Conservation (phyloP, 805 yeast species). For the Wickerhamomyces subpelliculosus region DNA sequence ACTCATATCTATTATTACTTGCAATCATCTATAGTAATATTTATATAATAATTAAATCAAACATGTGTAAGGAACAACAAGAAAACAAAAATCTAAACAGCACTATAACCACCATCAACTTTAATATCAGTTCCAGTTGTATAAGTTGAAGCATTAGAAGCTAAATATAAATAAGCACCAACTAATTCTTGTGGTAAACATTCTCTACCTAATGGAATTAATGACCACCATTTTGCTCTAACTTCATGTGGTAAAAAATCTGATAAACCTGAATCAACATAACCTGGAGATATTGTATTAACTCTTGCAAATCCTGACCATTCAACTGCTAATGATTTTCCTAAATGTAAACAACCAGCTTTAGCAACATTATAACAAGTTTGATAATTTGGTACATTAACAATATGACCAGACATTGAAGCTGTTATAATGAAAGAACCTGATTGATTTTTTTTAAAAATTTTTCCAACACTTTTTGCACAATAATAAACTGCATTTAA, state of each 20-base stretch:
- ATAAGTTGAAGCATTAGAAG: slow-evolving; percentile 73
- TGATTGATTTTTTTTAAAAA: slow-evolving; percentile 61
- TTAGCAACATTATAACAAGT: slow-evolving; percentile 78
- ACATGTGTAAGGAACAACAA: background rate
- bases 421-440: slow-evolving; percentile 80
- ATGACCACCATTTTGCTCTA: slow-evolving; percentile 40
- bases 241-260: slow-evolving; percentile 38
- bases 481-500: slow-evolving; percentile 77
- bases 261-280: slow-evolving; percentile 66
- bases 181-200: slow-evolving; percentile 66
- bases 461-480: slow-evolving; percentile 63
- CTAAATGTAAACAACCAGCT: slow-evolving; percentile 69
- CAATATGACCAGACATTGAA: slow-evolving; percentile 81
- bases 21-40: background rate
- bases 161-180: slow-evolving; percentile 76
- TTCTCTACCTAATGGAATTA: slow-evolving; percentile 68
- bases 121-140: slow-evolving; percentile 72
- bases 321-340: slow-evolving; percentile 73
- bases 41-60: background rate
- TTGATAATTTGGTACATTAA: slow-evolving; percentile 77
- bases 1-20: too few species aligned
- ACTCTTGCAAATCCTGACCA: slow-evolving; percentile 88
- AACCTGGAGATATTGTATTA: slow-evolving; percentile 81
- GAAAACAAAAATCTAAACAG: slow-evolving; percentile 6
- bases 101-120: slow-evolving; percentile 72